phyloP scores from a whole-genome alignment of 2,329 filamentous ascomycete species.

The Orbilia quercus region DNA sequence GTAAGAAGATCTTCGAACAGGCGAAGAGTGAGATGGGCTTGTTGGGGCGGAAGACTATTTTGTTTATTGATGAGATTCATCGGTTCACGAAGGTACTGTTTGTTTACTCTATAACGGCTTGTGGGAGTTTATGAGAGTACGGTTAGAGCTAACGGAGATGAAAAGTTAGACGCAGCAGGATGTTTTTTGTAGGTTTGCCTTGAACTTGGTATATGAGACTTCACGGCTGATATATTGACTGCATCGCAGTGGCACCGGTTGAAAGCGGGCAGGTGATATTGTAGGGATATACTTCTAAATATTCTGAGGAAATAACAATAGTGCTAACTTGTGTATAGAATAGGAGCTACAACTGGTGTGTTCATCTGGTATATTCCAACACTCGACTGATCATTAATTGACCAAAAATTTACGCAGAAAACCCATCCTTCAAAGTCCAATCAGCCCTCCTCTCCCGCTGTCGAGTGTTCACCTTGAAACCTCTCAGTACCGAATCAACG shows the following conservation, averaged over 20 bases:
- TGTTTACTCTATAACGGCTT: neutral
- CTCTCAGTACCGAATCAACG: constrained; percentile 77
- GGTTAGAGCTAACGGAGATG: constrained; percentile 25
- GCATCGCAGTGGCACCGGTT: constrained; percentile 76
- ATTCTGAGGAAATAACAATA: neutral
- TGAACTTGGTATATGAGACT: too few species aligned
- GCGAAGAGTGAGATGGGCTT: constrained; percentile 81
- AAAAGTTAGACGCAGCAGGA: constrained; percentile 80
- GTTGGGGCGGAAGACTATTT: constrained; percentile 89
- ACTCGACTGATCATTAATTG: neutral
- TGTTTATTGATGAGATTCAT: constrained; percentile 98
- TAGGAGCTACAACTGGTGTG: constrained; percentile 85
- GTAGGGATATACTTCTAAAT: constrained; percentile 52
- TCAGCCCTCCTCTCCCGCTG: constrained; percentile 88
- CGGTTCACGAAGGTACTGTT: constrained; percentile 58
- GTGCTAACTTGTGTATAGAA: constrained; percentile 62
- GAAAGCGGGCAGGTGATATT: constrained; percentile 90
- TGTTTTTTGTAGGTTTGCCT: constrained; percentile 72
- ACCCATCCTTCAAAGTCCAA: constrained; percentile 93
- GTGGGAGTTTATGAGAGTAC: neutral
- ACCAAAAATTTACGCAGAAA: constrained; percentile 65
- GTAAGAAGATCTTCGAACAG: constrained; percentile 61
- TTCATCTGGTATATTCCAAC: neutral
- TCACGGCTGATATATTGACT: too few species aligned
- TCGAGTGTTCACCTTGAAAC: constrained; percentile 85